Evolutionary conservation across 345 rosid species (phyloP).

Genomic region (Moricandia moricandioides): DNA sequence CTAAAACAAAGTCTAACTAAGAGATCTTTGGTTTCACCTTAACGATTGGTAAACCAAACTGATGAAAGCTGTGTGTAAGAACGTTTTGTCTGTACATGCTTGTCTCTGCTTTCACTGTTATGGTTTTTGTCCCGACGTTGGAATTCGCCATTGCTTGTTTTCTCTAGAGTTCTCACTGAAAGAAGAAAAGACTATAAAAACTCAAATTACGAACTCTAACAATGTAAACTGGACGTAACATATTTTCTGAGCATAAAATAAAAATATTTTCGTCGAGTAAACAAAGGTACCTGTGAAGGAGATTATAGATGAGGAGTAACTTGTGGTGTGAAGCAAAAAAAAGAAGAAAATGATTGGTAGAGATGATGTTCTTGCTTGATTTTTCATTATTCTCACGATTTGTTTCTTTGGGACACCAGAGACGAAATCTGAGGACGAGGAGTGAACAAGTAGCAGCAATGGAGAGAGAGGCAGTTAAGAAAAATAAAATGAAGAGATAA

Average conservation of each 20-base stretch:
- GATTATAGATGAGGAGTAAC: not conserved
- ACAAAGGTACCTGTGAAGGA: not conserved
- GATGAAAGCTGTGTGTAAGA: slow-evolving; percentile 37
- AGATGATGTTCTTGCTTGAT: not conserved
- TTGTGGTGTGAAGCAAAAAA: slow-evolving; percentile 1
- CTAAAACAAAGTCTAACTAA: not conserved
- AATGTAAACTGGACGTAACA: not conserved
- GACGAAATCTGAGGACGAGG: not conserved
- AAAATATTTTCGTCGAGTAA: not conserved
- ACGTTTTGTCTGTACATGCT: slow-evolving; percentile 44
- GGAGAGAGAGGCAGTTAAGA: not conserved
- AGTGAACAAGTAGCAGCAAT: not conserved
- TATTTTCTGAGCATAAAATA: not conserved
- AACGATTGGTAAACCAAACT: slow-evolving; percentile 30
- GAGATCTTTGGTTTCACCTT: slow-evolving; percentile 42
- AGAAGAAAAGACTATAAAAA: not conserved
- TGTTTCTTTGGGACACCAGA: not conserved
- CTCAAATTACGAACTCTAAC: not conserved
- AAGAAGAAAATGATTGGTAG: not conserved
- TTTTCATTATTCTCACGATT: slow-evolving; percentile 2
- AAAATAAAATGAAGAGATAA: too few relatives aligned
- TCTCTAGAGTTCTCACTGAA: not conserved
- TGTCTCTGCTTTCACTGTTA: slow-evolving; percentile 52
- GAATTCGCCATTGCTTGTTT: too few relatives aligned
- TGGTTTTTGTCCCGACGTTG: slow-evolving; percentile 18